Evolutionary conservation across 768 basidiomycete species (phyloP).

Genomic region (Chalciporus sphaerocephalus): DNA sequence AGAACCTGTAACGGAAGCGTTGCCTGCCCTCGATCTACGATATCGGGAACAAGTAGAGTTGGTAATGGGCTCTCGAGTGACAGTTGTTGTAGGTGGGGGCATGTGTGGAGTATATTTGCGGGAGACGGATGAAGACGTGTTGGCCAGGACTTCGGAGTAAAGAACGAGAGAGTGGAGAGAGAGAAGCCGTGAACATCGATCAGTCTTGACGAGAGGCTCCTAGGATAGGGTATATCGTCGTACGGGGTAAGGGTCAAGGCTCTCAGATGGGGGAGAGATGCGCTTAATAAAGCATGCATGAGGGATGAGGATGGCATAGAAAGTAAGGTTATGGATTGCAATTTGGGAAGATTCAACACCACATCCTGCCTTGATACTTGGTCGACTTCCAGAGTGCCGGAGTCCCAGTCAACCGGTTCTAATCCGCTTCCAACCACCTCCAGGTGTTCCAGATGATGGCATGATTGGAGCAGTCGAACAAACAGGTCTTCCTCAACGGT

Average conservation of each 20-base stretch:
- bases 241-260: conserved; percentile 72
- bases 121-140: conserved; percentile 55
- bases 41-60: conserved; percentile 33
- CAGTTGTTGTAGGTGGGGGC: conserved; percentile 59
- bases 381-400: conserved; percentile 17
- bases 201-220: conserved; percentile 54
- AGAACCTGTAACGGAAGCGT: conserved; percentile 50
- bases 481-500: conserved; percentile 47
- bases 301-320: conserved; percentile 66
- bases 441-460: conserved; percentile 56
- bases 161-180: conserved; percentile 60
- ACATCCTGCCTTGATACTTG: conserved; percentile 30
- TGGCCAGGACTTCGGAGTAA: conserved; percentile 69
- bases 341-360: conserved; percentile 47
- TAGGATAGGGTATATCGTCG: conserved; percentile 58
- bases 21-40: conserved; percentile 28
- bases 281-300: conserved; percentile 52
- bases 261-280: conserved; percentile 57
- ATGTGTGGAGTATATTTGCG: conserved; percentile 40
- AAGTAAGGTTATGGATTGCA: conserved; percentile 58
- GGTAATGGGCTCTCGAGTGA: conserved; percentile 72
- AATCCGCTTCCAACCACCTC: conserved; percentile 59
- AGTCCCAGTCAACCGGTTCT: conserved; percentile 48
- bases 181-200: conserved; percentile 53
- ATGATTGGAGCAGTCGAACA: conserved; percentile 51